Evolutionary conservation across 164 flowering plant genomes (phyloP), one percentile per base, ranked within the genome.

Genomic region (Chimonanthus praecox): DNA sequence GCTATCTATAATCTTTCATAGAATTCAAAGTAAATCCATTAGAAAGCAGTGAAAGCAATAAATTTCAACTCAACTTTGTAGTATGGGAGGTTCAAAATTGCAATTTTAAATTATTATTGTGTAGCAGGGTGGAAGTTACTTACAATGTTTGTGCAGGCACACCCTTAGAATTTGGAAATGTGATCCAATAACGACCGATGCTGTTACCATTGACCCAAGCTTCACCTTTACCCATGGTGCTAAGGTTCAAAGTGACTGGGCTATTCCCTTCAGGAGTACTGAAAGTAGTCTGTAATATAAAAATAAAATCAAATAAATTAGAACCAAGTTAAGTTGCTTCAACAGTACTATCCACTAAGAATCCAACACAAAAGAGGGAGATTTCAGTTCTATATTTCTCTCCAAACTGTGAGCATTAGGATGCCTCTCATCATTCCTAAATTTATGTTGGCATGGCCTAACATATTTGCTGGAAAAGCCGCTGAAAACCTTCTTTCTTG

Each of bases 151-250:
- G 93, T 48, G 89, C 86, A 15, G 88, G 82, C 7, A 46, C 60
- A 61, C 88, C 92, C 2, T 73, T 64, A 0, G 83, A 21, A 46
- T 80, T 83, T 13, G 16, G 87, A 71, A 82, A 89, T 13, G 93
- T 84, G 66, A 84, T 82, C 96, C 96, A 91, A 71, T 86, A 91
- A 45, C 96, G 83, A 43, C 96, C 96, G 21, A 91, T 87, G 81
- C 93, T 83, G 15, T 84, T 80, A 3, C 93, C 96, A 74, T 91
- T 91, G 11, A 91, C 81, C 93, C 93, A 91, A 60, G 84, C 88
- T 84, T 86, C 87, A n/a, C 96, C 96, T 77, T 89, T 91, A 50
- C 93, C 89, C 93, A 91, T 88, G 18, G 85, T 61, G 7, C 76
- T 74, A 47, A 91, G 83, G 77, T 89, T 83, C 50, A 91, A 47